A percentile compares a stretch with the other conserved stretches of the same genome.
Evolutionary conservation across 495 filamentous ascomycete species (phyloP).

Genomic region (Aspergillus haitiensis): DNA sequence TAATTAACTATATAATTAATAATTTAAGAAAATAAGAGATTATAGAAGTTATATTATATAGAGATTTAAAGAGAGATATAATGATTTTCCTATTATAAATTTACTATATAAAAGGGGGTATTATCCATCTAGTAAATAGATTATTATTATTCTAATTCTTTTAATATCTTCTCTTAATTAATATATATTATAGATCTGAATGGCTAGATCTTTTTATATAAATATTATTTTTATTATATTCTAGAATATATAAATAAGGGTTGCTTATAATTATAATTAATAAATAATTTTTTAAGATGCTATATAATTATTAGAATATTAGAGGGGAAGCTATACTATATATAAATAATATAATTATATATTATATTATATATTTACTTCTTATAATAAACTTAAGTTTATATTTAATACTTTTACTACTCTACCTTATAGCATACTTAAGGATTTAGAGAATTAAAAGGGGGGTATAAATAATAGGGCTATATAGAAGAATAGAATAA

Average conservation of each 20-base stretch:
- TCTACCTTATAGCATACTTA: too few relatives aligned
- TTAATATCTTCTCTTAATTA: background rate
- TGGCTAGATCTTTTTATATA: background rate
- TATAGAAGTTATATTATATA: background rate
- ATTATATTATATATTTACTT: background rate
- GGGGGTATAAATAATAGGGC: too few relatives aligned
- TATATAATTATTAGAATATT: conserved; percentile 1
- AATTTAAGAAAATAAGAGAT: background rate
- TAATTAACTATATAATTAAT: background rate
- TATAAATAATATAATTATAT: conserved; percentile 8
- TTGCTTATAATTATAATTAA: background rate
- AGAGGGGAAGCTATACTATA: background rate
- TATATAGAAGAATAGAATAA: too few relatives aligned
- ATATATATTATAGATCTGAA: background rate
- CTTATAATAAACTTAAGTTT: background rate
- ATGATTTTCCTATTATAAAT: background rate
- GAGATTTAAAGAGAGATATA: background rate
- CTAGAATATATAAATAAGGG: background rate
- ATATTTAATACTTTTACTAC: too few relatives aligned
- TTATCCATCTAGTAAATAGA: background rate
- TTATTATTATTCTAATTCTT: background rate
- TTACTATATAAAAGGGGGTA: background rate
- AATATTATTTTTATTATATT: conserved; percentile 3
- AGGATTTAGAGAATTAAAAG: too few relatives aligned
- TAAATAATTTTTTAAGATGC: background rate